Evolutionary conservation across 2,329 filamentous ascomycete genomes (phyloP).

Genomic region (Paraconiothyrium sp.): DNA sequence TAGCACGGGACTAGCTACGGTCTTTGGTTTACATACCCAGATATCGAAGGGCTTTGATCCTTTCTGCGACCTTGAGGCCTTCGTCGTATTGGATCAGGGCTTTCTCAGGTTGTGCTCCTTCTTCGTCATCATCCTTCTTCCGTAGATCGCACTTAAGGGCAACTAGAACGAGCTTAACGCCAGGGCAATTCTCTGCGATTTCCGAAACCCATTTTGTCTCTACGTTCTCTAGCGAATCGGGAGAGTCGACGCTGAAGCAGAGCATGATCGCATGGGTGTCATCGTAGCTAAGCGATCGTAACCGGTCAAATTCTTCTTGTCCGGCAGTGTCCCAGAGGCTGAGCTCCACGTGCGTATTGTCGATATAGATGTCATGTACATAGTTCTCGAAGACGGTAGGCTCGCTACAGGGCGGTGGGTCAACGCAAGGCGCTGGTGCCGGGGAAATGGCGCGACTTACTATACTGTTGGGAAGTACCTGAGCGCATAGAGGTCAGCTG

Average conservation of each 20-base stretch:
- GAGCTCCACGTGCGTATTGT: conserved; percentile 94
- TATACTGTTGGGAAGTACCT: conserved; percentile 98
- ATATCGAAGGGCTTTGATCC: conserved; percentile 92
- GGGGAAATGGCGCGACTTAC: conserved; percentile 57
- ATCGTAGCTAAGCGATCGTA: conserved; percentile 95
- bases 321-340: conserved; percentile 98
- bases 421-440: conserved; percentile 25
- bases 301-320: conserved; percentile 97
- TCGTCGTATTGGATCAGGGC: conserved; percentile 89
- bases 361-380: conserved; percentile 98
- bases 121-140: conserved; percentile 73
- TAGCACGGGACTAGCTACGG: conserved; percentile 9
- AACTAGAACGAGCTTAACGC: conserved; percentile 92
- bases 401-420: conserved; percentile 64
- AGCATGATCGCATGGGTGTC: conserved; percentile 99
- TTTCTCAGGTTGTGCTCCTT: conserved; percentile 54
- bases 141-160: conserved; percentile 96
- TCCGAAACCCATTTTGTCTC: conserved; percentile 98
- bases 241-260: conserved; percentile 95
- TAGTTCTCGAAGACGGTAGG: conserved; percentile 99
- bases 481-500: conserved; percentile 29
- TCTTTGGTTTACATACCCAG: conserved; percentile 64
- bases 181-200: conserved; percentile 96
- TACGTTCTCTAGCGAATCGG: conserved; percentile 96
- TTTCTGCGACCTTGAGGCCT: conserved; percentile 87